Evolutionary conservation across 306 rosid species (phyloP).

Genomic region (Casuarina glauca): DNA sequence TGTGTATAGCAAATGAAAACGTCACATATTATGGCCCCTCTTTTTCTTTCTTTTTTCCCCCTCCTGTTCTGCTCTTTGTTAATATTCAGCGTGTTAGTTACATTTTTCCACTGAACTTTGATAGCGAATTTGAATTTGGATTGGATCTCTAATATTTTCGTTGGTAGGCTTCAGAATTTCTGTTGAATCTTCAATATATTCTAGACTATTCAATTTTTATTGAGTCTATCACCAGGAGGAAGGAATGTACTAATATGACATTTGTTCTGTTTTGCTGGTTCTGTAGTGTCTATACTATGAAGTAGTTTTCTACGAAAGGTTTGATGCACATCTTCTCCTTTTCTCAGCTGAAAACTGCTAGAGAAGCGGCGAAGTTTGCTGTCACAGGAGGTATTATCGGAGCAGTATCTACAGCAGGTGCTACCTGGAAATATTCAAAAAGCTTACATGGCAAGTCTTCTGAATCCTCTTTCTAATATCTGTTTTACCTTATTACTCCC

Average conservation of each 20-base stretch:
- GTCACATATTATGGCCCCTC: neutral
- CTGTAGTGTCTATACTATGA: slow-evolving; percentile 15
- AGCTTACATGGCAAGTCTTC: slow-evolving; percentile 68
- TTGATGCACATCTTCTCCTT: slow-evolving; percentile 7
- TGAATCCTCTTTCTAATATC: slow-evolving; percentile 3
- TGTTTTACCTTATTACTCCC: slow-evolving; percentile 4
- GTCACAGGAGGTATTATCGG: slow-evolving; percentile 73
- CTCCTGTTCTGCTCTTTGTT: neutral
- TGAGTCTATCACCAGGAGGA: neutral
- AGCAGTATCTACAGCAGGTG: slow-evolving; percentile 69
- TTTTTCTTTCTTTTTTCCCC: neutral
- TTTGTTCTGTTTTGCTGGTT: neutral
- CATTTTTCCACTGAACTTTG: neutral
- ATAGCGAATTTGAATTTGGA: neutral
- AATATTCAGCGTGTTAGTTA: neutral
- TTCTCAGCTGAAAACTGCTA: slow-evolving; percentile 68
- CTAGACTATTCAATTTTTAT: too few relatives aligned
- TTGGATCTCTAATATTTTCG: neutral
- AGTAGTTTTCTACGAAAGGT: slow-evolving; percentile 12
- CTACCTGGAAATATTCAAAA: slow-evolving; percentile 77
- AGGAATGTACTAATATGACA: slow-evolving; percentile 6
- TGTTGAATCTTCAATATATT: too few relatives aligned
- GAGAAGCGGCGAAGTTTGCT: slow-evolving; percentile 61
- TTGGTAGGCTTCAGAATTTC: too few relatives aligned
- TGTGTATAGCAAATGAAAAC: neutral